These are phyloP conservation scores for Trichoderma gracile DNA, from an alignment of 2,329 filamentous ascomycete genomes.

Conservation along the genomic window DNA sequence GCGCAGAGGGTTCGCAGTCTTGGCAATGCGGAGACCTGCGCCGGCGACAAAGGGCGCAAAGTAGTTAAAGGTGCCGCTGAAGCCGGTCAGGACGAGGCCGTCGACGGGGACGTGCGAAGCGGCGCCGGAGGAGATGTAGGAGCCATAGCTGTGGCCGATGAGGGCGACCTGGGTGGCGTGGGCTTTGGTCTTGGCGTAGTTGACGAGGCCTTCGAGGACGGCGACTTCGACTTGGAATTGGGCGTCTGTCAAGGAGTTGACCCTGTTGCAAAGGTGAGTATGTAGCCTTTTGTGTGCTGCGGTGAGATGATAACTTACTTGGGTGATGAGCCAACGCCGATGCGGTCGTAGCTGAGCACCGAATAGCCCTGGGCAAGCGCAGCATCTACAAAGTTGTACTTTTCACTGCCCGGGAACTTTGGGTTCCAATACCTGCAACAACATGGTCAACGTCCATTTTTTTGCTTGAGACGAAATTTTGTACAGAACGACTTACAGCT, in stretches of 20 bases:
- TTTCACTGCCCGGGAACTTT: not conserved
- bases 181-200: slow-evolving; percentile 11
- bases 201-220: slow-evolving; percentile 11
- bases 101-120: not conserved
- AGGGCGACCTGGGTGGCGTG: slow-evolving; percentile 1
- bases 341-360: slow-evolving; percentile 16
- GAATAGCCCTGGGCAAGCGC: slow-evolving; percentile 11
- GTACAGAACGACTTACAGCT: not conserved
- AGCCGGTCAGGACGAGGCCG: slow-evolving; percentile 6
- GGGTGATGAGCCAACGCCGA: slow-evolving; percentile 10
- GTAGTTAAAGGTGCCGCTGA: slow-evolving; percentile 10
- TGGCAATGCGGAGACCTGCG: not conserved
- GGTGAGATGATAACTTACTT: not conserved
- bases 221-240: slow-evolving; percentile 22
- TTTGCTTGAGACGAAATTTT: not conserved
- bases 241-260: slow-evolving; percentile 10
- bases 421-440: slow-evolving; percentile 4
- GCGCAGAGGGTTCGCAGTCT: not conserved
- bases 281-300: not conserved
- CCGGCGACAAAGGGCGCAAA: slow-evolving; percentile 8
- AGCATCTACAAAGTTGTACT: slow-evolving; percentile 7
- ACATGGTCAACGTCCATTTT: not conserved
- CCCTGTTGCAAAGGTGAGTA: not conserved
- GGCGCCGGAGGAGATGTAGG: slow-evolving; percentile 14
- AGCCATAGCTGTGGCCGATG: slow-evolving; percentile 11